Base-by-base conservation (phyloP, 2,329 filamentous ascomycete species). In the Epichloe baconii region DNA sequence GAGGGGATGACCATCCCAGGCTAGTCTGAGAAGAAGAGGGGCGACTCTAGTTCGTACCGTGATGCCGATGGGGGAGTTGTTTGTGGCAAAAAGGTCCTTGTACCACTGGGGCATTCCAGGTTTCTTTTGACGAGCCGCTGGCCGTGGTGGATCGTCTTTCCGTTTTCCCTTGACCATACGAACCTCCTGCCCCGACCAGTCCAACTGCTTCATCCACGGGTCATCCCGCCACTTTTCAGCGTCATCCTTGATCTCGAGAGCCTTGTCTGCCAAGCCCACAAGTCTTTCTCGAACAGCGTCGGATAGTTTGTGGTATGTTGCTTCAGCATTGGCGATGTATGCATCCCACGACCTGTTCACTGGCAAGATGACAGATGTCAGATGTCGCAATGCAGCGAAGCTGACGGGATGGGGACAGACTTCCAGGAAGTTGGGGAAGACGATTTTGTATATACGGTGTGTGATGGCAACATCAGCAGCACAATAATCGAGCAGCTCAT, bases 101-200 rank as follows among this genome's bases (percentile, higher is more conserved):
- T 95, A 98, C 93, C 93, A 98, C 57, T 86, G 78, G 0, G 93
- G 93, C 85, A 87, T 93, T 14, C 93, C 93, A 0, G 91, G 90
- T 70, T 85, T 88, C 74, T 97, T 98, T 65, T 98, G 93, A 44
- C 86, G 76, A 11, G 83, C 83, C 7, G 83, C 85, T 34, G 85
- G 88, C 44, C 88, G 76, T 2, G 86, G 85, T 11, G 85, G 82
- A 51, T 94, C 88, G 10, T 71, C 74, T 66, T 95, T 96, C 68
- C 86, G 90, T 71, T 93, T 96, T 3, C 84, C 86, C 64, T 96
- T 97, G 21, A 82, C 83, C 86, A 91, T 93, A 63, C 80, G 90
- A 55, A 95, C 76, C 65, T 95, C 88, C 67, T 97, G 90, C 3
- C 88, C 88, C 1, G 87, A 86, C 93, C 93, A 98, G 71, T 98